These are phyloP conservation scores for Cyclotella distinguenda DNA, from an alignment of 108 stramenopile genomes.

Conservation along the genomic window DNA sequence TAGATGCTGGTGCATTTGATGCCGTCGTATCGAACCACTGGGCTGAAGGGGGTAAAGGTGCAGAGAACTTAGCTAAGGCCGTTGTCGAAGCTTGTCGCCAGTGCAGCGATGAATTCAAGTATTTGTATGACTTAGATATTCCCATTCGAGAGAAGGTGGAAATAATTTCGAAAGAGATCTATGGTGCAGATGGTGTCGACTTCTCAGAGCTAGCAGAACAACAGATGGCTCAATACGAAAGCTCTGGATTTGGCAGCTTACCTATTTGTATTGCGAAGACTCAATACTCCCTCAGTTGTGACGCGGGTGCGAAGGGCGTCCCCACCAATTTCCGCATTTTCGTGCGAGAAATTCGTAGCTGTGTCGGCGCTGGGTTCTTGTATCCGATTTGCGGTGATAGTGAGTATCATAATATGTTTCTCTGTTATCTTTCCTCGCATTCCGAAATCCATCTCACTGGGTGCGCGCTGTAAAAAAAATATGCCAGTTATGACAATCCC, in stretches of 20 bases:
- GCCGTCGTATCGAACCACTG: conserved; percentile 95
- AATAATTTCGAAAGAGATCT: conserved; percentile 91
- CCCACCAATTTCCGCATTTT: conserved; percentile 88
- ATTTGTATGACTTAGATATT: conserved; percentile 84
- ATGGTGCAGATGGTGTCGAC: conserved; percentile 95
- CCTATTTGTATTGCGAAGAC: conserved; percentile 99
- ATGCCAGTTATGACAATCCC: conserved; percentile 96
- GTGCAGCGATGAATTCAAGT: conserved; percentile 77
- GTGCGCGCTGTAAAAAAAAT: neutral
- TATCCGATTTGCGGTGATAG: conserved; percentile 84
- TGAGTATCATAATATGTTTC: too few species aligned
- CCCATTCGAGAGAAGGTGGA: conserved; percentile 91
- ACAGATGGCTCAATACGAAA: conserved; percentile 90
- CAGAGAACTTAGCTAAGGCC: conserved; percentile 87
- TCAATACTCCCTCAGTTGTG: conserved; percentile 96
- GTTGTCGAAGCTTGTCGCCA: conserved; percentile 86
- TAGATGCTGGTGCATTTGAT: conserved; percentile 91
- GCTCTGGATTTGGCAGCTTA: conserved; percentile 86
- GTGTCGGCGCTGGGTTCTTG: conserved; percentile 97
- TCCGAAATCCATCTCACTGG: too few species aligned
- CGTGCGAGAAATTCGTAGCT: conserved; percentile 95
- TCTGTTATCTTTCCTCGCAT: neutral
- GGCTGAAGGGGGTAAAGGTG: conserved; percentile 96
- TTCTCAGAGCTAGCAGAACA: conserved; percentile 86
- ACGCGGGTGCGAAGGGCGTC: conserved; percentile 90